Base-by-base conservation (phyloP, 2,329 filamentous ascomycete species). In the Clonostachys sp. region DNA sequence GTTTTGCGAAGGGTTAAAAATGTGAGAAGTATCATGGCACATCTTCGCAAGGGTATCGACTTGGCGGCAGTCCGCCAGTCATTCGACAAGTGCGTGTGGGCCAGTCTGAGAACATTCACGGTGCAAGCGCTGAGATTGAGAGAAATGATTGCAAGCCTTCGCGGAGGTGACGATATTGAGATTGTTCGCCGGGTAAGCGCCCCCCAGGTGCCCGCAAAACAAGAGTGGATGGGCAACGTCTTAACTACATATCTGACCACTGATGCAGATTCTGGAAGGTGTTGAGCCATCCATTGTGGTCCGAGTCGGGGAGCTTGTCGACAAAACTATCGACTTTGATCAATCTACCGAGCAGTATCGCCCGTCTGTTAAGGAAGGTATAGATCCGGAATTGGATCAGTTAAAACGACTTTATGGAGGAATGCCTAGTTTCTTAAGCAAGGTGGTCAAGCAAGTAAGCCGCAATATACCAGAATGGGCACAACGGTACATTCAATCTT, bases 341-440 rank as follows among this genome's bases (percentile, higher is more conserved):
- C 77, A 82, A 49, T 92, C 89, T 0, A 81, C 82, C 48, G 76
- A 84, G 43, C 81, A 86, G 53, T 80, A 81, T 48, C 83, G 87
- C 20, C 88, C 86, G 2, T 83, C 89, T 3, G 84, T 99, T 12
- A 81, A 80, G 44, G 66, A 77, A 17, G 88, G 89, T 0, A 68
- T 96, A 13, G 86, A 94, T 58, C 65, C 74, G 30, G 78, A 86
- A 40, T 77, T 99, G 1, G 94, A 99, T 59, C 73, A 80, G 18
- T 74, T 92, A 55, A 95, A 91, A 62, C 77, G 81, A 50, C 81
- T 74, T 3, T 95, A 95, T 53, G 83, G 89, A 54, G 88, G 87
- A 0, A 80, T 97, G 57, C 85, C 87, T 46, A 75, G 77, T 49
- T 75, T 96, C 12, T 75, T 99, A 13, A 83, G 80, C 3, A 67